Evolutionary conservation across 1,139 yeast species (phyloP).

Genomic region (Saccharomyces uvarum): DNA sequence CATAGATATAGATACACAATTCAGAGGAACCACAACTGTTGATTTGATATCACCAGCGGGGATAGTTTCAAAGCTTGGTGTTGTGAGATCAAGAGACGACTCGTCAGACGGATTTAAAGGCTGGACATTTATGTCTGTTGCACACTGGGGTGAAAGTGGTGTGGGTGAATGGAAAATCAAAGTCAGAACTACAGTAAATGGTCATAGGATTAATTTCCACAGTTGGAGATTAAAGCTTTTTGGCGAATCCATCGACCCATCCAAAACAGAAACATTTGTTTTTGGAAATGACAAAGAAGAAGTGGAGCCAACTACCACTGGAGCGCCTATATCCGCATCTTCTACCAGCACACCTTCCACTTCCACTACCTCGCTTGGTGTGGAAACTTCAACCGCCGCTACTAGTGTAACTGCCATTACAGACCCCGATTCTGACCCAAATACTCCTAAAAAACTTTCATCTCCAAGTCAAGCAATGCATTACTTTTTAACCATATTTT

Average conservation of each 20-base stretch:
- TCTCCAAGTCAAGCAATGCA: constrained; percentile 23
- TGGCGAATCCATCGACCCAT: constrained; percentile 67
- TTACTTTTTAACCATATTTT: constrained; percentile 53
- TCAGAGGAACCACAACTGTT: constrained; percentile 66
- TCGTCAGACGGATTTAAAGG: constrained; percentile 53
- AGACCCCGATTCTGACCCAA: constrained; percentile 13
- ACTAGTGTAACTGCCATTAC: constrained; percentile 2
- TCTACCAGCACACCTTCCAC: constrained; percentile 1
- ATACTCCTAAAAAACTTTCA: constrained; percentile 19
- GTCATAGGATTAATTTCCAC: constrained; percentile 43
- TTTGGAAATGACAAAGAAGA: constrained; percentile 38
- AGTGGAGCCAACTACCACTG: constrained; percentile 3
- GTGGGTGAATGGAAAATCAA: constrained; percentile 75
- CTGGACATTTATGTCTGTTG: constrained; percentile 98
- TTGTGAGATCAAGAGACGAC: constrained; percentile 55
- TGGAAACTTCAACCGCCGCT: constrained; percentile 2
- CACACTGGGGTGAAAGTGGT: constrained; percentile 92
- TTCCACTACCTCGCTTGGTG: constrained; percentile 1
- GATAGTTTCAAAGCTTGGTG: constrained; percentile 64
- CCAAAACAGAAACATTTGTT: constrained; percentile 46
- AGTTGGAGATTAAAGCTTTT: constrained; percentile 75
- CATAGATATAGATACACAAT: constrained; percentile 56
- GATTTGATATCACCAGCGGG: constrained; percentile 71
- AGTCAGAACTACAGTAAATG: constrained; percentile 43
- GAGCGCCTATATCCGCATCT: constrained; percentile 1